Evolutionary conservation across 164 flowering plant genomes (phyloP).

Genomic region (Saururus chinensis): DNA sequence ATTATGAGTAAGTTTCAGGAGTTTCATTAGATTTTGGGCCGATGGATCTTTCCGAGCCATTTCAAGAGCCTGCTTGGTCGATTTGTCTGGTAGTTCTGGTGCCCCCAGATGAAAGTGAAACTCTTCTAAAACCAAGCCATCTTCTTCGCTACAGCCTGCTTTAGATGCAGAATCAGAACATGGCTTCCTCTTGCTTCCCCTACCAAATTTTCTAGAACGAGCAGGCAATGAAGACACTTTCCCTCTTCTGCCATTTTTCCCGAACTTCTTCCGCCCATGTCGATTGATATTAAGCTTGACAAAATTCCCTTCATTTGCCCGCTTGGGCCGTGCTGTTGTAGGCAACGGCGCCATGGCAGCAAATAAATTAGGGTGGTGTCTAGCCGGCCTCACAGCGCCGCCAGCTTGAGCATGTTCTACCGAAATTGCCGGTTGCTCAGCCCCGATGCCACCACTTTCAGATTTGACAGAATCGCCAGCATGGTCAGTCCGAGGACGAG

Average conservation of each 20-base stretch:
- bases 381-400: slow-evolving; percentile 9
- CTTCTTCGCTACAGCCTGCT: slow-evolving; percentile 29
- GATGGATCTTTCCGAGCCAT: slow-evolving; percentile 49
- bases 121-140: slow-evolving; percentile 31
- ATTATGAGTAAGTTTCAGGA: slow-evolving; percentile 65
- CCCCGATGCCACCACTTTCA: slow-evolving; percentile 1
- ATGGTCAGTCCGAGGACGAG: background rate
- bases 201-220: slow-evolving; percentile 12
- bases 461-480: background rate
- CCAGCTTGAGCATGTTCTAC: slow-evolving; percentile 5
- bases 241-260: slow-evolving; percentile 15
- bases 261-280: slow-evolving; percentile 44
- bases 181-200: slow-evolving; percentile 25
- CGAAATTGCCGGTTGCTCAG: slow-evolving; percentile 1
- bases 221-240: slow-evolving; percentile 5
- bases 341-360: background rate
- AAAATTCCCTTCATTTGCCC: slow-evolving; percentile 65
- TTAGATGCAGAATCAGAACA: slow-evolving; percentile 18
- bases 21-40: slow-evolving; percentile 55
- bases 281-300: slow-evolving; percentile 75
- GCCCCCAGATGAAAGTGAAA: slow-evolving; percentile 6
- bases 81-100: slow-evolving; percentile 11
- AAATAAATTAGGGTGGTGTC: slow-evolving; percentile 21
- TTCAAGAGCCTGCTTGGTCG: slow-evolving; percentile 37
- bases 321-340: slow-evolving; percentile 14